Conservation (phyloP, 2,329 filamentous ascomycete species). For the Colletotrichum siamense region DNA sequence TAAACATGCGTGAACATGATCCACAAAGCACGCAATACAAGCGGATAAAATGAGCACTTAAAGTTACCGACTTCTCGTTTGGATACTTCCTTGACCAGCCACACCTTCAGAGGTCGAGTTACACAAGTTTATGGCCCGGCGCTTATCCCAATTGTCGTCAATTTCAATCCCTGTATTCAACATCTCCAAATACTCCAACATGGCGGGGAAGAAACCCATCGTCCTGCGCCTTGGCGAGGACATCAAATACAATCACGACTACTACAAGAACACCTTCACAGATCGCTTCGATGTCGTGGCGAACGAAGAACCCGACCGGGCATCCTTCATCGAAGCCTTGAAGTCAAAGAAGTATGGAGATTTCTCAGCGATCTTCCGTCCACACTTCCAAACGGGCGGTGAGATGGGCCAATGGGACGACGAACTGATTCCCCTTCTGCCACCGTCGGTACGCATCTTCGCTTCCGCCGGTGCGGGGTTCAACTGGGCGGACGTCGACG, state of each 20-base stretch:
- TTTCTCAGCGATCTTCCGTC: conserved; percentile 52
- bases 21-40: background rate
- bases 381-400: conserved; percentile 66
- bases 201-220: conserved; percentile 31
- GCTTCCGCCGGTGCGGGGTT: conserved; percentile 67
- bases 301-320: conserved; percentile 39
- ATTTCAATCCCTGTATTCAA: background rate
- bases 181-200: background rate
- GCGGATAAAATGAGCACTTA: background rate
- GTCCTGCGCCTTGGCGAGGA: conserved; percentile 50
- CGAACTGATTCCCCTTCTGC: conserved; percentile 60
- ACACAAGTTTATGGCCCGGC: background rate
- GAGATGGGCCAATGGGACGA: conserved; percentile 68
- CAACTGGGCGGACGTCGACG: conserved; percentile 65
- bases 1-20: background rate
- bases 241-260: conserved; percentile 52
- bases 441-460: conserved; percentile 59
- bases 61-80: background rate
- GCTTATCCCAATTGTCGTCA: background rate
- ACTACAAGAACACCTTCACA: conserved; percentile 42
- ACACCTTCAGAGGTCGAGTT: background rate
- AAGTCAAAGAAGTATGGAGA: conserved; percentile 38
- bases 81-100: background rate
- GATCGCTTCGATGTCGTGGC: conserved; percentile 45
- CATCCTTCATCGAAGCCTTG: conserved; percentile 44